phyloP scores from a whole-genome alignment of 2,329 filamentous ascomycete genomes.

The Pseudocercospora eumusae region DNA sequence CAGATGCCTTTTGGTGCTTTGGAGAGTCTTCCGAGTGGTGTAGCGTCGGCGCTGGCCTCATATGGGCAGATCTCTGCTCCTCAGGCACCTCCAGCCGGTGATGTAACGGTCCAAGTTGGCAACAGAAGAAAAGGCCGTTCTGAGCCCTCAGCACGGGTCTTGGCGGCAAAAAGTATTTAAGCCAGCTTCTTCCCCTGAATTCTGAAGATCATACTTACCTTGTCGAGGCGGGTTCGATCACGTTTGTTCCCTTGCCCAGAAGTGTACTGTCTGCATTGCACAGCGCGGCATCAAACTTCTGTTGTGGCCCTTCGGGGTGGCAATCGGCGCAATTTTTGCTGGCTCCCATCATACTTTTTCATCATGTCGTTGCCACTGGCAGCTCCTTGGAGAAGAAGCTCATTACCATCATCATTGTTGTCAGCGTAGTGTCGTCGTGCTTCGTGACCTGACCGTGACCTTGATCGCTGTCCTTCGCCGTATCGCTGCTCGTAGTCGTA shows the following conservation, averaged over 20 bases:
- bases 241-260: not conserved
- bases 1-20: not conserved
- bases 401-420: not conserved
- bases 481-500: not conserved
- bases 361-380: slow-evolving; percentile 14
- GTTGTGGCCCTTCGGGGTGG: not conserved
- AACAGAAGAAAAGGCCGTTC: slow-evolving; percentile 1
- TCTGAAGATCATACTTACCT: not conserved
- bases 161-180: not conserved
- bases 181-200: not conserved
- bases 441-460: not conserved
- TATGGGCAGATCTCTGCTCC: not conserved
- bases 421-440: not conserved
- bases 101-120: not conserved
- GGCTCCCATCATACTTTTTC: slow-evolving; percentile 13
- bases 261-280: slow-evolving; percentile 12
- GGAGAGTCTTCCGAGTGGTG: not conserved
- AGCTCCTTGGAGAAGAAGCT: slow-evolving; percentile 16
- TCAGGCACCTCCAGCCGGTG: not conserved
- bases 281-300: not conserved
- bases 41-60: not conserved
- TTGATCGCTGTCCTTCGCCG: not conserved
- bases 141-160: not conserved
- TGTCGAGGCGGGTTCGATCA: not conserved
- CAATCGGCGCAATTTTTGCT: slow-evolving; percentile 16